Evolutionary conservation across 441 rosid genomes (phyloP), one percentile per base, ranked within the genome.

Genomic region (Aquilaria agallochum): DNA sequence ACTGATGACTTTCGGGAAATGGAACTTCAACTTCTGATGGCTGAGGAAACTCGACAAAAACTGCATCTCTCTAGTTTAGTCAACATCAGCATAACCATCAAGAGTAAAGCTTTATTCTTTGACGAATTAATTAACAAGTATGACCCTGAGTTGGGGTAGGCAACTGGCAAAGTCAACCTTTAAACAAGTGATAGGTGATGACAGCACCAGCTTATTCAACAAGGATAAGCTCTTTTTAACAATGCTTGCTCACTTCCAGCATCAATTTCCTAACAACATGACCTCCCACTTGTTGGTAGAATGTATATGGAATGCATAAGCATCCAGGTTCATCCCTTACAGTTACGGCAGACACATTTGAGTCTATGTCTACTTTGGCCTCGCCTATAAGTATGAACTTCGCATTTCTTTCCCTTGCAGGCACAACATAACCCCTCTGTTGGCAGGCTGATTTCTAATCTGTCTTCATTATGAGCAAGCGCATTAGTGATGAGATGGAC

Each of bases 401-500:
- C 45, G 31, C 31, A 36, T 27, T 46, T 52, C 50, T 9, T 30
- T 36, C 2, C 36, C 40, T 12, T 48, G 27, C 55, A 36, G 3
- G 2, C 49, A 46, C 20, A 31, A 13, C 4, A 36, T 36, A 36
- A 36, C 42, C 42, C 7, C 42, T 36, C 42, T 4, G 42, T 10
- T 46, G 31, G 45, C 40, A 65, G 10, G 42, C 36, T 65, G 20
- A 5, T 42, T 36, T 58, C n/a, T 65, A 55, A 5, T 48, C 62
- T 50, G 50, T 50, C 6, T 31, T 33, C 59, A n/a, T n/a, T 59
- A 67, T 53, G 71, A 67, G 65, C 42, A 11, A 40, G 12, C 65
- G 51, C 10, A 50, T 67, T 46, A 14, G 5, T 2, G 50, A 50
- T 50, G 48, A 42, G 65, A 54, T 47, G 32, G 66, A 55, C 30